phyloP scores from a whole-genome alignment of 768 basidiomycete genomes.

The Pleurotus citrinopileatus region DNA sequence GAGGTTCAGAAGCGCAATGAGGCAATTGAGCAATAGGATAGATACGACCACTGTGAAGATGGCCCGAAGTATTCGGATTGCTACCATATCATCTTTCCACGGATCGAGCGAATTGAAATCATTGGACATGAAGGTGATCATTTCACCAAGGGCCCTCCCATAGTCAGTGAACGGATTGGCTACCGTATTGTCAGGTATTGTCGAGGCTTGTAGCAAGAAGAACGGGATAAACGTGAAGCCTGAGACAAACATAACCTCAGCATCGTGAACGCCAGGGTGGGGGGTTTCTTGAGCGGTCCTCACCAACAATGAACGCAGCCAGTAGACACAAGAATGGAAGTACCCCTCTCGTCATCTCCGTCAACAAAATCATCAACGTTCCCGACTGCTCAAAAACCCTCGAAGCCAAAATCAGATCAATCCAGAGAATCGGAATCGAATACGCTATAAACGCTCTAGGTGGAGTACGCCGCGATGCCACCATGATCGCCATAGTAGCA shows the following conservation, averaged over 20 bases:
- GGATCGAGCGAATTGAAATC: constrained; percentile 3
- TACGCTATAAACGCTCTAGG: neutral
- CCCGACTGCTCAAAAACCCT: neutral
- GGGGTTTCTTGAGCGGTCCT: neutral
- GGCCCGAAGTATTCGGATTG: neutral
- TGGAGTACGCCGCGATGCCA: neutral
- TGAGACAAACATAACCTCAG: neutral
- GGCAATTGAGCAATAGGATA: neutral
- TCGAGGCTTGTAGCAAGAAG: neutral
- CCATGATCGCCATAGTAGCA: neutral
- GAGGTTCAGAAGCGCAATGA: neutral
- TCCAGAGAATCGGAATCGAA: neutral
- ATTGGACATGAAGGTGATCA: constrained; percentile 6
- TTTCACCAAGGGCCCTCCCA: neutral
- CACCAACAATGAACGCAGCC: neutral
- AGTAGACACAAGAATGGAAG: neutral
- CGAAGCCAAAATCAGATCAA: neutral
- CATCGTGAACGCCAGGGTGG: neutral
- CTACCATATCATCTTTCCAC: neutral
- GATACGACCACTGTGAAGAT: neutral
- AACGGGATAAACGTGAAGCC: neutral
- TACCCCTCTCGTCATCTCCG: constrained; percentile 1
- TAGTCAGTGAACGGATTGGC: neutral
- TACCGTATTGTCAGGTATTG: neutral
- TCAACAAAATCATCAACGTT: neutral